Evolutionary conservation across 805 yeast genomes (phyloP).

Genomic region (Priceomyces medius): DNA sequence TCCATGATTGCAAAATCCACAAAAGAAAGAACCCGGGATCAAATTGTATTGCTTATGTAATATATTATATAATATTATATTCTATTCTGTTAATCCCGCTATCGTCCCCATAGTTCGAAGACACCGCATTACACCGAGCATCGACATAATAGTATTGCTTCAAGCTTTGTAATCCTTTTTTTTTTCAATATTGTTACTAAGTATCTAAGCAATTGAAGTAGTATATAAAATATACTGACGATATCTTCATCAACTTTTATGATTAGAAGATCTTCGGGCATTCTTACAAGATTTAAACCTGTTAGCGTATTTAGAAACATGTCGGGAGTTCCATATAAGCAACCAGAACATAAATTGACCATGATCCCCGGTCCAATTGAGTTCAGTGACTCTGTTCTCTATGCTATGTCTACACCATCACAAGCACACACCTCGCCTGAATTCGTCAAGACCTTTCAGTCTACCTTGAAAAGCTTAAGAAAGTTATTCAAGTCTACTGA

Average conservation of each 20-base stretch:
- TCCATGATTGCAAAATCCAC: conserved; percentile 10
- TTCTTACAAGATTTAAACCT: conserved; percentile 4
- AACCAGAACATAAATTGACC: conserved; percentile 45
- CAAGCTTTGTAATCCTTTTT: no score
- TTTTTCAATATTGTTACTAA: no score
- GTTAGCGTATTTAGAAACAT: conserved; percentile 15
- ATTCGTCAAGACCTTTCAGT: conserved; percentile 71
- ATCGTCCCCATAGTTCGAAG: no score
- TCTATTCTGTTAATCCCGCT: no score
- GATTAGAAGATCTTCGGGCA: conserved; percentile 2
- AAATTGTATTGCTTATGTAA: not conserved
- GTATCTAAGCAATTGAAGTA: not conserved
- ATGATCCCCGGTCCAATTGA: conserved; percentile 88
- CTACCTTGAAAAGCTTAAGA: conserved; percentile 66
- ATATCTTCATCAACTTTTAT: not conserved
- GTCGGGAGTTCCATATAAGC: conserved; percentile 36
- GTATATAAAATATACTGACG: not conserved
- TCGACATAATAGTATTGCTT: no score
- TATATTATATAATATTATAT: no score
- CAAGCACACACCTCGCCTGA: conserved; percentile 89
- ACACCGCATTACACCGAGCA: no score
- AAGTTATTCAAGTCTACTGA: conserved; percentile 69
- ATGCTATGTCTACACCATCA: conserved; percentile 79
- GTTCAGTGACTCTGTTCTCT: conserved; percentile 74
- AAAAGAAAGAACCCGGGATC: conserved; percentile 3